phyloP scores from a whole-genome alignment of 805 yeast species.

The Priceomyces melissophilus region DNA sequence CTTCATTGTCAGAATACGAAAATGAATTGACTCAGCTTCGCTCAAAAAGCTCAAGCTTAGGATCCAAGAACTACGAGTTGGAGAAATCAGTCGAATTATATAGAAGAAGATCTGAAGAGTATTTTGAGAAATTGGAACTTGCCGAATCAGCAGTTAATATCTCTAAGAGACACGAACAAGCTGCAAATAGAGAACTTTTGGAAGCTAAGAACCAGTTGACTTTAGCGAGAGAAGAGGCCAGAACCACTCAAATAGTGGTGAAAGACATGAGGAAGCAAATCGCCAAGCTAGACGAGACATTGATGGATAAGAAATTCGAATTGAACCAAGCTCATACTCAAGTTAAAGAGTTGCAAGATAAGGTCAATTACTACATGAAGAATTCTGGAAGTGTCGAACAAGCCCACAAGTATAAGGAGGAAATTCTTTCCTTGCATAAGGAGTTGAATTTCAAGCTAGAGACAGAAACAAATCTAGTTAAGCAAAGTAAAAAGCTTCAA shows the following conservation, averaged over 20 bases:
- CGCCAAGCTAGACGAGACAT: constrained; percentile 49
- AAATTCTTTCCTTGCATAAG: constrained; percentile 51
- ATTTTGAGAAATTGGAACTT: constrained; percentile 66
- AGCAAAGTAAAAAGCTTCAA: constrained; percentile 57
- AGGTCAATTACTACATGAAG: constrained; percentile 49
- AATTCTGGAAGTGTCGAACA: constrained; percentile 38
- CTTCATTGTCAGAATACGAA: constrained; percentile 32
- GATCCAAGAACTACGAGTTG: constrained; percentile 54
- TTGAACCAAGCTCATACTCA: constrained; percentile 47
- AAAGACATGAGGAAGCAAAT: constrained; percentile 51
- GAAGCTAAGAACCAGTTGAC: constrained; percentile 40
- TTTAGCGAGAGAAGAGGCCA: constrained; percentile 50
- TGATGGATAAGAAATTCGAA: constrained; percentile 58
- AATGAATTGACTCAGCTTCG: constrained; percentile 47
- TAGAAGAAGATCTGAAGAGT: constrained; percentile 70
- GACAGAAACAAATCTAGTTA: constrained; percentile 63
- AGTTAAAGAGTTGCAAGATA: constrained; percentile 53
- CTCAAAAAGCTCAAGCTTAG: constrained; percentile 55
- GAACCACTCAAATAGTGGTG: constrained; percentile 49
- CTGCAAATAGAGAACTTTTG: constrained; percentile 48
- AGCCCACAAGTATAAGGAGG: constrained; percentile 46
- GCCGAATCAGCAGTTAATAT: constrained; percentile 72
- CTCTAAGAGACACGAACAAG: constrained; percentile 59
- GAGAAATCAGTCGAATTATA: constrained; percentile 55
- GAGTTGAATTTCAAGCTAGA: constrained; percentile 55